Conservation (phyloP, 169 alveolate genomes). For the Eimeria acervulina region DNA sequence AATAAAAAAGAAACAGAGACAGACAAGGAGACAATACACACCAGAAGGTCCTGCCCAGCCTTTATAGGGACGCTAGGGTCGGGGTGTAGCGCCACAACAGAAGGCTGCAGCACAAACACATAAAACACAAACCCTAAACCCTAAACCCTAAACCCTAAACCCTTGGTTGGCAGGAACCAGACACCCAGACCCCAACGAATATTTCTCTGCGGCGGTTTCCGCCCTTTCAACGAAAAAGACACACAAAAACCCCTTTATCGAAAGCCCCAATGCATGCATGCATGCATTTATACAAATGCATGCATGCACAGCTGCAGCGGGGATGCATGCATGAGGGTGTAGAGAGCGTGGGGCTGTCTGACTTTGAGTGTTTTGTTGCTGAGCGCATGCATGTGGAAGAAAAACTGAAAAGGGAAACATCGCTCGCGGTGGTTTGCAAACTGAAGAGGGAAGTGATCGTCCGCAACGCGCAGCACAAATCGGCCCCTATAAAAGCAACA, state of each 20-base stretch:
- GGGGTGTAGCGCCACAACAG: slow-evolving; percentile 85
- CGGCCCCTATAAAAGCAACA: slow-evolving; percentile 45
- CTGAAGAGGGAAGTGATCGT: slow-evolving; percentile 77
- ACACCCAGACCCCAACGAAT: too few relatives aligned
- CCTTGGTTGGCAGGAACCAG: not conserved
- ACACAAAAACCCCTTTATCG: not conserved
- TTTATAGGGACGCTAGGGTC: slow-evolving; percentile 86
- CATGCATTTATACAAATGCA: not conserved
- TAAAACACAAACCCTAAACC: not conserved
- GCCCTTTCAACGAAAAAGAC: not conserved
- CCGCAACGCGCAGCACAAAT: slow-evolving; percentile 74
- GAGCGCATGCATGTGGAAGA: slow-evolving; percentile 22
- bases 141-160: not conserved
- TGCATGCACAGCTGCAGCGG: not conserved
- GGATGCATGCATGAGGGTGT: not conserved
- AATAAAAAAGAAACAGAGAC: not conserved
- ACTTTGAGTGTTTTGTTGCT: slow-evolving; percentile 14
- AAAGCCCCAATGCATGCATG: not conserved
- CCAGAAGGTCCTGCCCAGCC: slow-evolving; percentile 86
- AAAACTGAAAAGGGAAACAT: slow-evolving; percentile 55
- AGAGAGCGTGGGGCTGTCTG: not conserved
- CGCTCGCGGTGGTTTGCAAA: not conserved
- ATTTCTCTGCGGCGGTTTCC: not conserved
- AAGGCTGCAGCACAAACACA: slow-evolving; percentile 63
- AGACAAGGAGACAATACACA: not conserved